Percentiles rank a stretch among this genome's conserved stretches.
phyloP scores from a whole-genome alignment of 192 early-diverging fungal species.

The Obelidium mucronatum region DNA sequence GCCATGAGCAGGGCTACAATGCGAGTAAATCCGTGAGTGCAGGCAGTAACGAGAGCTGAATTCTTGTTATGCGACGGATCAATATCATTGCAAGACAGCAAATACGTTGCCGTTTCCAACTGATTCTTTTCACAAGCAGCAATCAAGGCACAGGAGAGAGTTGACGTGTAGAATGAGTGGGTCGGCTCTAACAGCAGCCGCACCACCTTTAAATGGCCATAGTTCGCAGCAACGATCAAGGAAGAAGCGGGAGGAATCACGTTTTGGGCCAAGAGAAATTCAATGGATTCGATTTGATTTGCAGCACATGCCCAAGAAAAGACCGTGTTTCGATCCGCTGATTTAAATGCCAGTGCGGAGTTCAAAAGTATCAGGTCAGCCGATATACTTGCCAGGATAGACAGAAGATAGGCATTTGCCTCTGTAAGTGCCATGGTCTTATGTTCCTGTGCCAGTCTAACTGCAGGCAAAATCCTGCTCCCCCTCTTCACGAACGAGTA shows the following conservation, averaged over 20 bases:
- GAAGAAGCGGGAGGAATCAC: slow-evolving; percentile 10
- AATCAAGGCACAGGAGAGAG: slow-evolving; percentile 15
- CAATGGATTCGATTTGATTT: not conserved
- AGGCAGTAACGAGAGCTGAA: slow-evolving; percentile 1
- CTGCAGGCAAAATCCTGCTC: slow-evolving; percentile 11
- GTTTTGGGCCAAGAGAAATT: not conserved
- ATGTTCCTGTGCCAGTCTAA: slow-evolving; percentile 6
- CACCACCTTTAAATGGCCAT: not conserved
- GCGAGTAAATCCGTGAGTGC: not conserved
- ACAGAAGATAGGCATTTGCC: slow-evolving; percentile 6
- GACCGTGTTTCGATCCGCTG: not conserved
- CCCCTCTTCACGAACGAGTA: not conserved
- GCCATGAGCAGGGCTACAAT: not conserved
- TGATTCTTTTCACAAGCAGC: slow-evolving; percentile 16
- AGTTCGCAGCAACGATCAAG: slow-evolving; percentile 2
- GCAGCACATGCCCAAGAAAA: slow-evolving; percentile 18
- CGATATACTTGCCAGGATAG: not conserved
- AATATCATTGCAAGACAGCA: not conserved
- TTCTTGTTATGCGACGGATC: slow-evolving; percentile 24
- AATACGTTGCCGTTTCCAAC: not conserved
- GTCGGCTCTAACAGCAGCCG: not conserved
- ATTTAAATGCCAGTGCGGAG: not conserved
- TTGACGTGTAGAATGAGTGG: slow-evolving; percentile 17
- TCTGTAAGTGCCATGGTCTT: not conserved
- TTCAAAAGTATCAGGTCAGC: slow-evolving; percentile 11